phyloP scores from a whole-genome alignment of 495 filamentous ascomycete species.

The Tetracladium marchalianum region DNA sequence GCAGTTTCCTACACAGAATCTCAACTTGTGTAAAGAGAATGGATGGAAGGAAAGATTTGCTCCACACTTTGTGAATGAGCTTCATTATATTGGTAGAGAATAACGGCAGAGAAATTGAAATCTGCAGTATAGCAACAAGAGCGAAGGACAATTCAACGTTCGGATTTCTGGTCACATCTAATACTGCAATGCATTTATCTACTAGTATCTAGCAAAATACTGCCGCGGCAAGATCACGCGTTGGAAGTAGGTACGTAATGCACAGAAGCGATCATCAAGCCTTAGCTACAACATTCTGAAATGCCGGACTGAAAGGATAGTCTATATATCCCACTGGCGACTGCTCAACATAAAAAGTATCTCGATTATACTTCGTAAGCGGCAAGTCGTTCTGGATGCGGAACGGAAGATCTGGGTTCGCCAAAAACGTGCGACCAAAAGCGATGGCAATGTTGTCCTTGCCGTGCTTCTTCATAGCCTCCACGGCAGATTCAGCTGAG shows the following conservation, averaged over 20 bases:
- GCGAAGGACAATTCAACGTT: too few relatives aligned
- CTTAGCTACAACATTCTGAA: neutral
- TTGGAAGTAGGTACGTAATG: too few relatives aligned
- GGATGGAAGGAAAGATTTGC: neutral
- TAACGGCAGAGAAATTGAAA: too few relatives aligned
- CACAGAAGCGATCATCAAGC: neutral
- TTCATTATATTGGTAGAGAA: neutral
- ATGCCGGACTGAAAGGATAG: slow-evolving; percentile 49
- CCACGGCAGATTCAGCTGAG: slow-evolving; percentile 29
- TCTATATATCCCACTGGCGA: slow-evolving; percentile 51
- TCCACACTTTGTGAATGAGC: slow-evolving; percentile 2
- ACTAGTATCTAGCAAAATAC: too few relatives aligned
- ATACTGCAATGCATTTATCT: too few relatives aligned
- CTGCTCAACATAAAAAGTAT: slow-evolving; percentile 45
- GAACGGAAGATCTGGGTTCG: slow-evolving; percentile 62
- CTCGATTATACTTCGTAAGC: slow-evolving; percentile 42
- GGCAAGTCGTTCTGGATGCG: slow-evolving; percentile 44
- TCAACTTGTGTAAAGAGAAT: neutral
- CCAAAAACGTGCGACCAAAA: slow-evolving; percentile 56
- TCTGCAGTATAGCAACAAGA: too few relatives aligned
- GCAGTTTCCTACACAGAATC: slow-evolving; percentile 1
- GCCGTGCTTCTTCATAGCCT: slow-evolving; percentile 34
- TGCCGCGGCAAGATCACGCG: too few relatives aligned
- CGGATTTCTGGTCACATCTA: too few relatives aligned
- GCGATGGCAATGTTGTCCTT: slow-evolving; percentile 42